Base-by-base conservation (phyloP, 2,329 filamentous ascomycete species). In the Lachnellula cervina region DNA sequence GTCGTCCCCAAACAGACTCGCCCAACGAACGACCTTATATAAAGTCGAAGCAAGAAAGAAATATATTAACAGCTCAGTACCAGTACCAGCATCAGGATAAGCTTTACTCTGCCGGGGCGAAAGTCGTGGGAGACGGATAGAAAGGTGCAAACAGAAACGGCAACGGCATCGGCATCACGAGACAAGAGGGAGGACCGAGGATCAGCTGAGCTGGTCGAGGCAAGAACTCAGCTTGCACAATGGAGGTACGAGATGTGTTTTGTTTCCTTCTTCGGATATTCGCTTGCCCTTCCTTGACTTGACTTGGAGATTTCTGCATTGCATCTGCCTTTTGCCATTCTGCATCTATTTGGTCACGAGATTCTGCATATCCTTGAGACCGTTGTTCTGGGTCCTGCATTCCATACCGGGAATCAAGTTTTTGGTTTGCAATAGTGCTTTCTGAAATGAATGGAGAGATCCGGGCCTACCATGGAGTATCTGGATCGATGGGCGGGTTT, bases 161-260 rank as follows among this genome's bases (percentile, higher is more conserved):
- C 19, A 19, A 13, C 21, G 14, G 42, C 19, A 44, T 23, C n/a
- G 17, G 17, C 17, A 21, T 17, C 44, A 47, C 17, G 21, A 25
- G 44, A 17, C 17, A 19, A 44, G 7, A 19, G 42, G 17, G 42
- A 44, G 42, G 42, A 23, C 11, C 19, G 42, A 17, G n/a, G 17
- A 44, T 44, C 42, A 25, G 42, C 42, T 17, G 42, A 17, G 42
- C 11, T 11, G 42, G 9, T 32, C 11, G 19, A 44, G 42, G 42
- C 11, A 13, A 19, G 44, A 47, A 25, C 8, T 47, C n/a, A 17
- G 21, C 23, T 16, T 32, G 42, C 55, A 53, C 44, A 34, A 58
- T 58, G 56, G 58, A 56, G 55, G 56, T 60, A 55, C 48, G 51
- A 51, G 43, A 46, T 51, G 16, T 46, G 13, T 47, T n/a, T 28